These are phyloP conservation scores for Cadophora sp. DNA, from an alignment of 2,329 filamentous ascomycete genomes.

Conservation along the genomic window DNA sequence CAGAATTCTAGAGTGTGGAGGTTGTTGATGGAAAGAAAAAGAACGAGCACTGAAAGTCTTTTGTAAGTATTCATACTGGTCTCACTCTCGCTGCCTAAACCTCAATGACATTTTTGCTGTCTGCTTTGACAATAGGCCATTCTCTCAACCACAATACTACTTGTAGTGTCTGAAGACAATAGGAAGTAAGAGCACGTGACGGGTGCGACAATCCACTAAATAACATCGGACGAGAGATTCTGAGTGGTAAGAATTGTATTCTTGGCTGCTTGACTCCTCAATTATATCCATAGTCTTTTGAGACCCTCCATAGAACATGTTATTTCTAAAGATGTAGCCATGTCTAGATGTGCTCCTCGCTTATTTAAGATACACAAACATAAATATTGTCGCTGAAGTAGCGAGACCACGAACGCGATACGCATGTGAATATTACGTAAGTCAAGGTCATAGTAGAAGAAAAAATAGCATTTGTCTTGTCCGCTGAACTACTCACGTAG, in stretches of 20 bases:
- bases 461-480: too few species aligned
- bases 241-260: not conserved
- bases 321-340: too few species aligned
- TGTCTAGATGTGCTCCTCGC: not conserved
- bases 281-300: too few species aligned
- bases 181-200: not conserved
- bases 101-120: not conserved
- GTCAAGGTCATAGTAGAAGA: not conserved
- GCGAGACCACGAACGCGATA: not conserved
- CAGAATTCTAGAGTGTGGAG: not conserved
- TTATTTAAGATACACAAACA: too few species aligned
- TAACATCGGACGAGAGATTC: too few species aligned
- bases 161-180: not conserved
- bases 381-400: too few species aligned
- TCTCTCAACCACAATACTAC: not conserved
- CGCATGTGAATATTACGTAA: not conserved
- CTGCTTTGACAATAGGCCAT: not conserved
- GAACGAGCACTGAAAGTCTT: not conserved
- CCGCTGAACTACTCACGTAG: not conserved
- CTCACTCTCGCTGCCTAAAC: not conserved
- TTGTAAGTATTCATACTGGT: not conserved
- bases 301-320: too few species aligned
- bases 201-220: not conserved
- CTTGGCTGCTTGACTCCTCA: too few species aligned
- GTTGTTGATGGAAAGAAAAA: not conserved